Conservation (phyloP, 2,329 filamentous ascomycete genomes). For the Aspergillus latus region DNA sequence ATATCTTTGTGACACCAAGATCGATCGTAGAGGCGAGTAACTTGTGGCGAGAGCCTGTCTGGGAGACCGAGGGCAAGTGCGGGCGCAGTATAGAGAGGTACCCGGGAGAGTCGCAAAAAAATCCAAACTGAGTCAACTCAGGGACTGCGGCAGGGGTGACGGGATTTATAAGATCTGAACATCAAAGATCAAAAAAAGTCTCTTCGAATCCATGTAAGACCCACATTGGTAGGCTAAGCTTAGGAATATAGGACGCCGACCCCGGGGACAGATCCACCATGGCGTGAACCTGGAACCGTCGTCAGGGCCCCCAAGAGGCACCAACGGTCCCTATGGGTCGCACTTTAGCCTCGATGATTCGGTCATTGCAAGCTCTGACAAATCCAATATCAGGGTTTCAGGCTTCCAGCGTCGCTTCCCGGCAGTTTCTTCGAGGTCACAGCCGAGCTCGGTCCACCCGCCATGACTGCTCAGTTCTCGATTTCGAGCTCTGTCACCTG, state of each 20-base stretch:
- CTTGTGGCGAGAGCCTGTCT: neutral
- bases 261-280: conserved; percentile 5
- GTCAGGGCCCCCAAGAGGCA: neutral
- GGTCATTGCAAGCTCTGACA: neutral
- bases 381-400: neutral
- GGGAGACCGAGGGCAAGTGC: neutral
- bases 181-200: neutral
- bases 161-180: conserved; percentile 4
- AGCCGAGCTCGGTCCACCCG: neutral
- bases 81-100: neutral
- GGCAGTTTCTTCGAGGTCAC: neutral
- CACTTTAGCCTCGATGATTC: neutral
- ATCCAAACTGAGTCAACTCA: neutral
- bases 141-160: neutral
- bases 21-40: neutral
- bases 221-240: conserved; percentile 16
- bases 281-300: neutral
- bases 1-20: neutral
- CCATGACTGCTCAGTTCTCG: neutral
- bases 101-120: neutral
- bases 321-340: neutral
- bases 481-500: neutral
- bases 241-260: conserved; percentile 8
- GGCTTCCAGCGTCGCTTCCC: neutral
- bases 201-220: conserved; percentile 1